phyloP scores from a whole-genome alignment of 768 basidiomycete genomes.

The Suillus cothurnatus region DNA sequence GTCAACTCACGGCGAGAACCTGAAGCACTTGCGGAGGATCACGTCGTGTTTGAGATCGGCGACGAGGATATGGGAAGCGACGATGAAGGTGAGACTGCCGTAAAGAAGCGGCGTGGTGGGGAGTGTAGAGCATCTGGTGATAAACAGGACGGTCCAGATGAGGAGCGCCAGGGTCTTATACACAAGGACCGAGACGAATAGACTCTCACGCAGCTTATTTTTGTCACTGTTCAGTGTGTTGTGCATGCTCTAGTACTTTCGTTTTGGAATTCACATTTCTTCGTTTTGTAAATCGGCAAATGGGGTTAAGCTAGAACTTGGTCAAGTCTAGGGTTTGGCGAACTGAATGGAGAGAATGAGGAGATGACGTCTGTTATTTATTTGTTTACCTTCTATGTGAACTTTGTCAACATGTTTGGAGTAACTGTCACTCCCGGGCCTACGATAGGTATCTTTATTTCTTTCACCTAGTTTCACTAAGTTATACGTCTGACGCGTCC shows the following conservation, averaged over 20 bases:
- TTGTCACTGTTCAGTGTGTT: not conserved
- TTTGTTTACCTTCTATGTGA: not conserved
- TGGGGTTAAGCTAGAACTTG: not conserved
- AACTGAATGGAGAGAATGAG: not conserved
- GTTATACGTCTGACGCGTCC: slow-evolving; percentile 21
- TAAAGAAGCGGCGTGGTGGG: slow-evolving; percentile 50
- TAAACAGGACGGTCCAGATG: slow-evolving; percentile 45
- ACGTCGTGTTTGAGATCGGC: slow-evolving; percentile 89
- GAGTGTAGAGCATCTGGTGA: slow-evolving; percentile 48
- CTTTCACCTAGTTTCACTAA: slow-evolving; percentile 11
- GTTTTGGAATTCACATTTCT: not conserved
- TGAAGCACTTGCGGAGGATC: slow-evolving; percentile 56
- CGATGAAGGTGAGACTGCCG: slow-evolving; percentile 54
- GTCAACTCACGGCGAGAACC: slow-evolving; percentile 61
- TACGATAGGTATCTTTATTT: slow-evolving; percentile 2
- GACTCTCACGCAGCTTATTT: slow-evolving; percentile 10
- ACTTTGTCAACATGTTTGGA: not conserved
- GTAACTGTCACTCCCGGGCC: not conserved
- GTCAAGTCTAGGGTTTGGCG: not conserved
- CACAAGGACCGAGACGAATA: slow-evolving; percentile 39
- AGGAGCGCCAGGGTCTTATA: slow-evolving; percentile 73
- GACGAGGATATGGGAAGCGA: slow-evolving; percentile 75
- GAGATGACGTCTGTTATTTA: not conserved
- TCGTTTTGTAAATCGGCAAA: not conserved
- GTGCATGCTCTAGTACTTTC: not conserved